A percentile compares a stretch with the other conserved stretches of the same genome.
Evolutionary conservation across 2,329 filamentous ascomycete species (phyloP).

Genomic region (Septoria petroselini): DNA sequence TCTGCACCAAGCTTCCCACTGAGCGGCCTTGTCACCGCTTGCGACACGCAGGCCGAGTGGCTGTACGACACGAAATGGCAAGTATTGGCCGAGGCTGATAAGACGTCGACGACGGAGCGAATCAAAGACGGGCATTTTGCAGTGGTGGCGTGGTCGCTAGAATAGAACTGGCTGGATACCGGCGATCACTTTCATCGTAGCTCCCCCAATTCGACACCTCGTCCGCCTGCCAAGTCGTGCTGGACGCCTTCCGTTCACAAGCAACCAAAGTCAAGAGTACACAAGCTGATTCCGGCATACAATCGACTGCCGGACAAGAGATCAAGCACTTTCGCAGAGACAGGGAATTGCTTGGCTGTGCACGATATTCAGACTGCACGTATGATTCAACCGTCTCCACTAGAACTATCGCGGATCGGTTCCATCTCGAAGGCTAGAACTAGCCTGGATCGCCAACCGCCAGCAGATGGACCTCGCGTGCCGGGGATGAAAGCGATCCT

Average conservation of each 20-base stretch:
- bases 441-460: no score
- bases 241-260: background rate
- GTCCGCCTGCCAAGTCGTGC: conserved; percentile 2
- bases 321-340: background rate
- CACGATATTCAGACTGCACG: no score
- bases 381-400: no score
- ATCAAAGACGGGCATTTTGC: background rate
- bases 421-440: no score
- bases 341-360: background rate
- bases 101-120: conserved; percentile 1
- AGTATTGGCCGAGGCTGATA: conserved; percentile 1
- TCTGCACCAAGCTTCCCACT: conserved; percentile 10
- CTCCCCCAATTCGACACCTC: conserved; percentile 2
- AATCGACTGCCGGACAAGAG: background rate
- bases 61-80: background rate
- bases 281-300: background rate
- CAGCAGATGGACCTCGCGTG: no score
- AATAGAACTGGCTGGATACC: conserved; percentile 1
- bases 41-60: background rate
- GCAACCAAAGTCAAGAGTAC: no score
- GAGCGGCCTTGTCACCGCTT: conserved; percentile 7
- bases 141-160: background rate
- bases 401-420: no score
- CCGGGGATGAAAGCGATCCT: background rate
- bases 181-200: conserved; percentile 1